Evolutionary conservation across 163 green algal genomes (phyloP), one percentile per base, ranked within the genome.

Genomic region (Chlorella variabilis): DNA sequence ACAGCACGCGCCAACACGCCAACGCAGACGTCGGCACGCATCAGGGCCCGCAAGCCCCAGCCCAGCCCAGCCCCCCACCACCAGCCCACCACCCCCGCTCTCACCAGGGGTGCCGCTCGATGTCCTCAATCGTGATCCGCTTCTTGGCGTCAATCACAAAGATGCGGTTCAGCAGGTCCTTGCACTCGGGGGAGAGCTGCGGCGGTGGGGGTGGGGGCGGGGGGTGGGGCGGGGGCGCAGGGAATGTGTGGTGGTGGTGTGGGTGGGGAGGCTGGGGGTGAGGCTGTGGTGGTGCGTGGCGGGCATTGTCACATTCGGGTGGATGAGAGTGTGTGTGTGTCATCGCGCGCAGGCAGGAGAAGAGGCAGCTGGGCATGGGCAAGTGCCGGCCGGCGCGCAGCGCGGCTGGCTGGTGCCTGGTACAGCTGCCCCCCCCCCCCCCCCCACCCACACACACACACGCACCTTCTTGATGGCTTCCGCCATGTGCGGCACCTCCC

Each of bases 101-200:
- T 18, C 51, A 96, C 95, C 95, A 98, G 39, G 93, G 89, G 84
- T 98, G 95, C 75, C 80, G 2, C 84, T 91, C 90, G 74, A 98
- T 98, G 62, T 93, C 70, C 42, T 88, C 77, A 48, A 94, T 82
- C 13, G 80, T 91, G 74, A 94, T 93, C 69, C 90, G 84, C 87
- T 95, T 93, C 62, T 87, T 88, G 80, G 94, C 83, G 76, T 98
- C 91, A 39, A 93, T 80, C 76, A 95, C 88, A 83, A 98, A 98
- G 84, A 98, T 98, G n/a, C 84, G 82, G 67, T 94, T 90, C 68
- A 98, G 81, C 75, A 98, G 89, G 81, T 97, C 93, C 34, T 87
- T 91, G 67, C 91, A 94, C 73, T 94, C 86, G 3, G 71, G 66
- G 0, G 85, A 93, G 25, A 98, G 85, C 85, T 83, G 75, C 33